Base-by-base conservation (phyloP, 805 yeast species). In the Lipomyces sp. region DNA sequence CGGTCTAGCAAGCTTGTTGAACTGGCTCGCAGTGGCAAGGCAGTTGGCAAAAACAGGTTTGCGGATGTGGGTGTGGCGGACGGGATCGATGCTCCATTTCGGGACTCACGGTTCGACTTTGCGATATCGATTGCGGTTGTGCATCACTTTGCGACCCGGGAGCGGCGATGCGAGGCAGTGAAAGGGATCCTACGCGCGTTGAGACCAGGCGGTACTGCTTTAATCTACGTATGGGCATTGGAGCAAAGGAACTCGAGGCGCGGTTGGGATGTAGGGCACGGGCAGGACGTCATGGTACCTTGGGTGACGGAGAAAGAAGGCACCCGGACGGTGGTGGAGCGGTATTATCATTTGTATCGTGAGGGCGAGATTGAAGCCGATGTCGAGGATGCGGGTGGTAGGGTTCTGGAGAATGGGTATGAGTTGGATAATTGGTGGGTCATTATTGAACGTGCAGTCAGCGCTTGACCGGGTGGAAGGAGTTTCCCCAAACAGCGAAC, bases 401-500 rank as follows among this genome's bases (percentile, higher is more conserved):
- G 63, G 3, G 81, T 93, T 0, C 81, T 89, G 0, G 86, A 84
- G 34, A 80, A 84, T 54, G 99, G 99, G 0, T 95, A 94, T 75
- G 98, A 95, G 76, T 86, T 84, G 74, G 99, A 94, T 75, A 94
- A 94, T 74, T 95, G 98, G 98, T 94, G 97, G 90, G 87, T 54
- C 1, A 51, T 61, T 24, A 60, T 61, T 18, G 37, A 37, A 42
- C 37, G 1, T 24, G 1, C 24, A 24, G 24, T 24, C 24, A 24
- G 24, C 24, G 24, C 24, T 24, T 24, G 24, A 24, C 24, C 24
- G 1, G 24, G 24, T 24, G 24, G 24, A 24, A 24, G 24, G 24
- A 24, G 1, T 24, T 24, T 24, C 1, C 24, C 24, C 24, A 24
- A 24, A 24, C 24, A 24, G 24, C 24, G 24, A 24, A 24, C 24